Evolutionary conservation across 2,329 filamentous ascomycete species (phyloP), one percentile per base, ranked within the genome.

Genomic region (Curvularia lunata): DNA sequence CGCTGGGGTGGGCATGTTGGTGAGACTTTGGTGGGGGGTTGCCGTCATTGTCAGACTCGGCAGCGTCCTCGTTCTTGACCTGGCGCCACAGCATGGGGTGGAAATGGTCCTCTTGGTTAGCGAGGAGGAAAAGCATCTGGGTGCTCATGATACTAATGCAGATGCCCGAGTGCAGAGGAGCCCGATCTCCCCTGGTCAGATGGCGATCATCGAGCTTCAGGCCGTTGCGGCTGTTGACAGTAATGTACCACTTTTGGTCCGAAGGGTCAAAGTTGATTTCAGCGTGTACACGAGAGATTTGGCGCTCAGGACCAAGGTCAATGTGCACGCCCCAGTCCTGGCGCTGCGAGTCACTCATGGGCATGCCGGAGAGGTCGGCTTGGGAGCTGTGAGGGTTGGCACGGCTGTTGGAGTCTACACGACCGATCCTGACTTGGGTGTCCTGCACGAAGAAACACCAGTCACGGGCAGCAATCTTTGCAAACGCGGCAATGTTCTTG

Each of bases 61-160:
- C 67, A 19, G 72, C 71, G 34, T 75, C 74, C 52, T 73, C 71
- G 49, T 65, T 73, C 56, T 70, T 75, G 12, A 90, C 87, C 66
- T 90, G 75, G 41, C 74, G 71, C 85, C 91, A 84, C 71, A 90
- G 92, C 68, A 80, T 85, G 21, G 84, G 84, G 70, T 90, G 86
- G 59, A 96, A 88, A 46, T 85, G 82, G 25, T 92, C 83, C 23
- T 86, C 85, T 54, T 91, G 88, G 23, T 86, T 87, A 0, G 95
- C 94, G n/a, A 96, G 86, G 47, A 97, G 91, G 77, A 99, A 99
- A 83, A 98, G 94, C 95, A 99, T 99, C 80, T 99, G 94, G 1
- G 95, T 91, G 52, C 91, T 91, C 68, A 90, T 90, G 71, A 98
- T 91, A 72, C 97, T 92, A 56, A 99, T 88, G 42, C 98, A 91